Base-by-base conservation (phyloP, 2,329 filamentous ascomycete species). In the Venturia aucupariae region DNA sequence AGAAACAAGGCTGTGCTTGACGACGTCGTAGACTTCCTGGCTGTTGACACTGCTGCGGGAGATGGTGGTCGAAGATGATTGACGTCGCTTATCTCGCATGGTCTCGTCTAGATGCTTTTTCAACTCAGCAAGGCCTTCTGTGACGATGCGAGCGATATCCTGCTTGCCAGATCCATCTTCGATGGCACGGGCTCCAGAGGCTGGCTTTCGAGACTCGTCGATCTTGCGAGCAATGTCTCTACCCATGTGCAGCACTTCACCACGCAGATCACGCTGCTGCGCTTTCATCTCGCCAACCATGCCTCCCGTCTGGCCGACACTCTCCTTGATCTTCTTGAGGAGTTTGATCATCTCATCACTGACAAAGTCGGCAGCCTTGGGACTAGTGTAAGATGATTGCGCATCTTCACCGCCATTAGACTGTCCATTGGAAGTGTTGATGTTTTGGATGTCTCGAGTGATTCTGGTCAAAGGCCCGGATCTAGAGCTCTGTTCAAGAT, bases 201-300 rank as follows among this genome's bases (percentile, higher is more conserved):
- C 77, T 64, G 82, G 82, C 68, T 75, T 76, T 63, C 77, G 80
- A 11, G 86, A 82, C 67, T 91, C 86, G 67, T 94, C 90, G n/a
- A 97, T 82, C 68, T 92, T 89, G 65, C 90, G 88, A 48, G 89
- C 92, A 60, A 97, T 85, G 68, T 97, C 92, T 65, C 93, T 84
- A 4, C 93, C 93, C 92, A 97, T 97, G 3, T 92, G 92, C 4
- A 97, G 81, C 10, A 97, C 92, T 73, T 97, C 93, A 2, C 92
- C 92, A 27, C 93, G 87, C 42, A 97, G 82, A 71, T 97, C 92
- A 30, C 92, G 87, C 10, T 97, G 90, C 10, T 96, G 82, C 4
- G 90, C 87, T 76, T 97, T 97, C 68, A 96, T 90, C 73, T 96
- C 91, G 64, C 91, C 91, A 1, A 92, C 96, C 62, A 97, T 83